Evolutionary conservation across 176 grass and related monocot genomes (phyloP), one percentile per base, ranked within the genome.

Genomic region (Cenchrus fungigraminus): DNA sequence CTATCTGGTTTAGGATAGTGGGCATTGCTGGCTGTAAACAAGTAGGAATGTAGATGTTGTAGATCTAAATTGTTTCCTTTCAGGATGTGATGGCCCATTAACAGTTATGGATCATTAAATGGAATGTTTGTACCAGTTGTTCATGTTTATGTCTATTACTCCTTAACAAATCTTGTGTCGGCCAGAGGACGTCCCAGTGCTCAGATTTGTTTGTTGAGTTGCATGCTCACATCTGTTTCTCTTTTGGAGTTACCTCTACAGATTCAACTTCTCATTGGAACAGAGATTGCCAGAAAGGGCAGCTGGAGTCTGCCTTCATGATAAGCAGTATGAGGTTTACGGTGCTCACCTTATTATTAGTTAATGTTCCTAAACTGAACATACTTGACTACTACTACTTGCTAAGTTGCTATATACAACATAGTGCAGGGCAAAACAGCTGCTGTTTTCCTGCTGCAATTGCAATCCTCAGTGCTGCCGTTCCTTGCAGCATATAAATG

Each of bases 1-100:
- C 29, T 79, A 20, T 68, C 56, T 73, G 37, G 17, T 53, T 19
- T 50, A 53, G 74, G 75, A 56, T 62, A 52, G 67, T 83, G 68
- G 68, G 78, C 45, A 10, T 87, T 68, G 74, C 55, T 79, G 74
- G 31, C 60, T 87, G 89, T 90, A 90, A 83, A 83, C 75, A 84
- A 70, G 60, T 83, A 91, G 89, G 84, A 74, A 60, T 59, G 73
- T 86, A 79, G 75, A 49, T 59, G 59, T 50, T 31, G 54, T 60
- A 77, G 44, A 47, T 86, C 75, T 76, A 46, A 76, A 69, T 5
- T 40, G 78, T 78, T 82, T 29, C 43, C 29, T 63, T 72, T 66
- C 59, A 12, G 51, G 28, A 65, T 67, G 79, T 76, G 46, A 14
- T 86, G 59, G 57, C 34, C 55, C 31, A 68, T 83, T 79, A 78